These are phyloP conservation scores for Daldinia caldariorum DNA, from an alignment of 495 filamentous ascomycete species.

Conservation along the genomic window DNA sequence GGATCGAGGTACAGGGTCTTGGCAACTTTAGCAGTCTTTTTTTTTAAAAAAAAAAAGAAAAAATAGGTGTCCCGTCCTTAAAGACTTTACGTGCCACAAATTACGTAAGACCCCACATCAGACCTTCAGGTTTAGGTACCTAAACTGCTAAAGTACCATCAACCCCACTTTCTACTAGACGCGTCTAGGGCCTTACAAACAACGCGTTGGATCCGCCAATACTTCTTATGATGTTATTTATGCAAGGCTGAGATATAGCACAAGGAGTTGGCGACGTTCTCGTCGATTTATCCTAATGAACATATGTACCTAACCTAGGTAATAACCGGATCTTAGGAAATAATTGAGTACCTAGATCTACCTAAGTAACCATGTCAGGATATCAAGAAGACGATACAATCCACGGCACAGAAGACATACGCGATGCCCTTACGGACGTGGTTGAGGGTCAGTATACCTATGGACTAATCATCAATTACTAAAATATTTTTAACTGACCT, in stretches of 20 bases:
- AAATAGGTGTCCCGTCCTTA: neutral
- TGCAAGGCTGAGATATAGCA: constrained; percentile 19
- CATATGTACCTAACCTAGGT: no score
- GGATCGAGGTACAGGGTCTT: neutral
- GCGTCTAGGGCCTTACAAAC: constrained; percentile 24
- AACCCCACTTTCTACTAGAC: constrained; percentile 11
- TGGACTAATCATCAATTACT: neutral
- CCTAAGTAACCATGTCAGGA: constrained; percentile 15
- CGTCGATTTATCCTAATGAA: neutral
- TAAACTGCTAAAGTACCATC: neutral
- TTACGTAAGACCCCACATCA: constrained; percentile 3
- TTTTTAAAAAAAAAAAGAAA: neutral
- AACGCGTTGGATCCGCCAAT: constrained; percentile 15
- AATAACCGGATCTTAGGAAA: neutral
- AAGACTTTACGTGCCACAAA: neutral
- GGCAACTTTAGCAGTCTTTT: neutral
- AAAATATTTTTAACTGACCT: constrained; percentile 13
- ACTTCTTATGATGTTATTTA: constrained; percentile 3
- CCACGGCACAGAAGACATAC: constrained; percentile 20
- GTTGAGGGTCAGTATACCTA: constrained; percentile 38
- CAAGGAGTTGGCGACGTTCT: neutral
- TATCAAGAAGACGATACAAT: constrained; percentile 16
- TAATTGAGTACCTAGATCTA: neutral
- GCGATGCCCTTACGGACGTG: constrained; percentile 37
- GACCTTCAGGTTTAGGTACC: neutral